phyloP scores from a whole-genome alignment of 306 rosid genomes.

The Abrus precatorius region DNA sequence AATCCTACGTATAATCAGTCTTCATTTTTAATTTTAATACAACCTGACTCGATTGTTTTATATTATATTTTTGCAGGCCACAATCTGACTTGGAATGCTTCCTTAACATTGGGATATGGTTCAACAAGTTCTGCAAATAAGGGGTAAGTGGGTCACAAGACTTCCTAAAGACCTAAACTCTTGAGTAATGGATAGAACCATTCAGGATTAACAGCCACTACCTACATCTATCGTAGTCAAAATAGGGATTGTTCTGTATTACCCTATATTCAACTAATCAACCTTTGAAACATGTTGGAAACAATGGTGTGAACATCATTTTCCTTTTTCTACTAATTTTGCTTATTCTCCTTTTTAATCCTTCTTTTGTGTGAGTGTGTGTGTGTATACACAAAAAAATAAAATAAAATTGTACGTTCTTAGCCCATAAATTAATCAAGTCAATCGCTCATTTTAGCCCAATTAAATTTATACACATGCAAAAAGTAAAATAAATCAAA shows the following conservation, averaged over 20 bases:
- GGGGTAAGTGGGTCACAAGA: neutral
- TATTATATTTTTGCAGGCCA: slow-evolving; percentile 63
- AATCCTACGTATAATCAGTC: slow-evolving; percentile 3
- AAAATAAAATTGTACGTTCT: no score
- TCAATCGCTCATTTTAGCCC: no score
- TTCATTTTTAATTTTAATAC: neutral
- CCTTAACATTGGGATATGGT: slow-evolving; percentile 82
- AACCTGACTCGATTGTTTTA: slow-evolving; percentile 15
- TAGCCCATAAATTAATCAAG: no score
- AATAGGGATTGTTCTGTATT: neutral
- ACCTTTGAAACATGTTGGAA: neutral
- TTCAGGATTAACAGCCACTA: neutral
- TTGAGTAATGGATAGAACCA: neutral
- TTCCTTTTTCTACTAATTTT: neutral
- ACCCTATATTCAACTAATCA: neutral
- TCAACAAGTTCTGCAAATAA: slow-evolving; percentile 71
- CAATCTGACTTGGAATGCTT: slow-evolving; percentile 82
- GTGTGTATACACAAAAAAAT: no score
- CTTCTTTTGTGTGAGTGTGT: no score
- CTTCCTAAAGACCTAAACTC: neutral
- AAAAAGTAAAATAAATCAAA: no score
- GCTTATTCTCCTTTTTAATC: neutral
- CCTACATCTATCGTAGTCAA: neutral
- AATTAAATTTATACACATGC: no score
- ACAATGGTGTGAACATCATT: neutral